phyloP scores from a whole-genome alignment of 2,329 filamentous ascomycete species.

The Daldinia sp. region DNA sequence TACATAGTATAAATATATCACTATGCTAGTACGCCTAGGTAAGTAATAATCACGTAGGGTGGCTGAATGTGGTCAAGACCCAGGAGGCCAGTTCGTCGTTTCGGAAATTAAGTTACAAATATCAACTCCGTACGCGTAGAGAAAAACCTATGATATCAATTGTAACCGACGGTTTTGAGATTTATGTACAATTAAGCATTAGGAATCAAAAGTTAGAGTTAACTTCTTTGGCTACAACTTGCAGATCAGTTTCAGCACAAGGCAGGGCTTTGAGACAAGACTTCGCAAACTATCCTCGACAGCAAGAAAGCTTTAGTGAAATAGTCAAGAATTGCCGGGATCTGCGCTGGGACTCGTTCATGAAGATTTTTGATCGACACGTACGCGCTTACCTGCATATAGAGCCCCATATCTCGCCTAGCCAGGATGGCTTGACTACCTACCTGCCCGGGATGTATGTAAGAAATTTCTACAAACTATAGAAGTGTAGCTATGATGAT shows the following conservation, averaged over 20 bases:
- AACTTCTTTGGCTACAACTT: slow-evolving; percentile 7
- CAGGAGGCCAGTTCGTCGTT: slow-evolving; percentile 1
- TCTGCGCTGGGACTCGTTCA: slow-evolving; percentile 19
- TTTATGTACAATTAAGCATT: slow-evolving; percentile 17
- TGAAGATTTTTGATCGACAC: slow-evolving; percentile 31
- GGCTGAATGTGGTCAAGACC: neutral
- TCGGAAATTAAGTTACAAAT: slow-evolving; percentile 25
- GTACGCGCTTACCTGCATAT: slow-evolving; percentile 8
- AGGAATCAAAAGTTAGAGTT: neutral
- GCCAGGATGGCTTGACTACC: neutral
- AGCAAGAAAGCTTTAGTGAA: slow-evolving; percentile 1
- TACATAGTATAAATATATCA: neutral
- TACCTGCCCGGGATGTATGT: neutral
- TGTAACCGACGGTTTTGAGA: neutral
- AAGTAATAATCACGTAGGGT: neutral
- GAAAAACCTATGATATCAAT: slow-evolving; percentile 12
- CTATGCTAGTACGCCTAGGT: neutral
- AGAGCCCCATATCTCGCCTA: neutral
- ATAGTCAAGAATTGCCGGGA: slow-evolving; percentile 37
- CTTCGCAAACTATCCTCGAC: slow-evolving; percentile 17
- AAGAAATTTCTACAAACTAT: neutral
- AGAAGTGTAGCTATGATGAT: neutral
- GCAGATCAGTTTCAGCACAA: slow-evolving; percentile 35
- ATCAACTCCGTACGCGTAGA: neutral
- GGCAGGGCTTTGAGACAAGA: slow-evolving; percentile 25